Conservation (phyloP, 225 moss, liverwort and hornwort genomes). For the Climacium dendroides region DNA sequence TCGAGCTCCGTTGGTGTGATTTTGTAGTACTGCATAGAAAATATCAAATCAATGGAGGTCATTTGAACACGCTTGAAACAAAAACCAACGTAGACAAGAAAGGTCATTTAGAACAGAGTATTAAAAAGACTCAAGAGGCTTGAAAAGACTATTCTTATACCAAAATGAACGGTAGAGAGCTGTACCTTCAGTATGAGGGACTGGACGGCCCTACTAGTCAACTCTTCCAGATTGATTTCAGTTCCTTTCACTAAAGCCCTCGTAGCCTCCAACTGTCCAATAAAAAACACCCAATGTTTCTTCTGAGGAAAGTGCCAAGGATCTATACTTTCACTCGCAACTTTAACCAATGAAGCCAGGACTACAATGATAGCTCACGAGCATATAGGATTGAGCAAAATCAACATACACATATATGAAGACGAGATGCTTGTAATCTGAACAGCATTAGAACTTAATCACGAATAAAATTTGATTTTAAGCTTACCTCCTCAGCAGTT, state of each 20-base stretch:
- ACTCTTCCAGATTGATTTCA: slow-evolving; percentile 63
- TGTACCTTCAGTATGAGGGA: slow-evolving; percentile 70
- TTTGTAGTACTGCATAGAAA: slow-evolving; percentile 73
- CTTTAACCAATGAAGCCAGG: background rate
- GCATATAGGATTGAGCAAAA: background rate
- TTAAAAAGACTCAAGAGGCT: background rate
- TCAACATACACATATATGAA: background rate
- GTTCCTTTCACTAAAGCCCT: slow-evolving; percentile 58
- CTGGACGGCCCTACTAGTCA: slow-evolving; percentile 44
- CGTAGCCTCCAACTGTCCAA: slow-evolving; percentile 46
- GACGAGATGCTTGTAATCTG: background rate
- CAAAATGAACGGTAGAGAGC: background rate
- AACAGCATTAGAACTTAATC: background rate
- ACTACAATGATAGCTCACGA: background rate
- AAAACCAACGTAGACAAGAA: background rate
- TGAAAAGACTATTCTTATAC: background rate
- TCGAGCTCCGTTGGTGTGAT: slow-evolving; percentile 68
- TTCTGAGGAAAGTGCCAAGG: background rate
- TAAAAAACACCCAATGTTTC: background rate
- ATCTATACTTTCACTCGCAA: background rate
- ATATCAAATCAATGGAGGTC: background rate
- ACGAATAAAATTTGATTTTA: background rate
- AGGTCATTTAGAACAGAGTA: background rate
- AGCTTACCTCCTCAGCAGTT: slow-evolving; percentile 45
- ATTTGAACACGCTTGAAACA: background rate